Conservation (phyloP, 306 rosid species). For the Quercus wislizeni region DNA sequence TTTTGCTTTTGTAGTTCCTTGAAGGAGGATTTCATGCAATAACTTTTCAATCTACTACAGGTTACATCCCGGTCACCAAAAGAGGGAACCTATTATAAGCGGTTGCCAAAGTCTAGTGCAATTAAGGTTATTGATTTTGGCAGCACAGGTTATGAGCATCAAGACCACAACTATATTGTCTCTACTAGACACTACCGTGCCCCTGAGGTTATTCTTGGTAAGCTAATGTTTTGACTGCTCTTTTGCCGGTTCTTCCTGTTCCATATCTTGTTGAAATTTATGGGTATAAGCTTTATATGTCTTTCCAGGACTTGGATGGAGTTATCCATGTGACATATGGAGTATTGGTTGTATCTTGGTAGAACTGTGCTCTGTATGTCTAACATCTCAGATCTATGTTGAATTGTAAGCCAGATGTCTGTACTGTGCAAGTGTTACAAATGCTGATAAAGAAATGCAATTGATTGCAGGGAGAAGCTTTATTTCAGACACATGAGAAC, state of each 20-base stretch:
- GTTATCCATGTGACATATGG: conserved; percentile 91
- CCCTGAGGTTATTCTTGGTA: conserved; percentile 95
- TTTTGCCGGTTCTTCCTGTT: background rate
- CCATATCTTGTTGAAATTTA: no score
- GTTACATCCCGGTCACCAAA: conserved; percentile 50
- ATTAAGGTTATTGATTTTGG: conserved; percentile 98
- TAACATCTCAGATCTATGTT: background rate
- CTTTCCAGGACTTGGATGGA: conserved; percentile 86
- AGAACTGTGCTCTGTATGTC: conserved; percentile 78
- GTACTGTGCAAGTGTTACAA: no score
- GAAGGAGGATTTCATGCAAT: no score
- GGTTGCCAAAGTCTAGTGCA: conserved; percentile 84
- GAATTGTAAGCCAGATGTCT: background rate
- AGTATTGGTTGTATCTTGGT: conserved; percentile 96
- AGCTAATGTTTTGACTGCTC: background rate
- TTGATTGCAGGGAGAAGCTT: conserved; percentile 73
- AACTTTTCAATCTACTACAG: no score
- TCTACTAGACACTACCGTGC: conserved; percentile 97
- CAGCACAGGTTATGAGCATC: conserved; percentile 82
- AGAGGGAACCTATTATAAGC: conserved; percentile 60
- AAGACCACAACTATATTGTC: conserved; percentile 83
- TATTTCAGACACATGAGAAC: conserved; percentile 85
- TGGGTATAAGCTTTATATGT: background rate
- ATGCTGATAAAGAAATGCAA: background rate
- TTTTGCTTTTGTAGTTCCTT: no score